Evolutionary conservation across 768 basidiomycete genomes (phyloP), one percentile per base, ranked within the genome.

Genomic region (Lyophyllum atratum): DNA sequence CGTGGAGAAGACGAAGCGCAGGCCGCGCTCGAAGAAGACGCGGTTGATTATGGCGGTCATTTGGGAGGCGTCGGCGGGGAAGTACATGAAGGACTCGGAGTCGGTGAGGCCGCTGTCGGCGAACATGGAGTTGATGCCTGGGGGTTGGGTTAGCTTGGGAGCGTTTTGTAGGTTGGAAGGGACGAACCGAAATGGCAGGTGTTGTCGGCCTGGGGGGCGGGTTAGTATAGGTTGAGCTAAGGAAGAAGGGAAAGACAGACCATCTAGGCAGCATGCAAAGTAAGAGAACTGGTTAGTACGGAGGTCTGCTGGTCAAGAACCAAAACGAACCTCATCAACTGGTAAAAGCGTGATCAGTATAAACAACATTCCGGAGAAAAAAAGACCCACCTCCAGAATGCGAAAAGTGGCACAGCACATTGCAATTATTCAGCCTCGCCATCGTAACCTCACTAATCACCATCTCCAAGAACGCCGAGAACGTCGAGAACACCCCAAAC

Each of bases 391-490:
- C 85, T 59, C 92, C 93, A 22, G 92, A 87, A 73, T 95, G 93
- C 22, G 92, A 93, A 76, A 93, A 95, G 74, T 95, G 93, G 65
- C 81, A 87, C 22, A 95, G 81, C 9, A 94, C 86, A 66, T 94
- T 95, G 78, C 90, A 90, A 64, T 89, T 80, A 72, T 95, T 95
- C 69, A 95, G 72, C 52, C 93, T 84, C n/a, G 93, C 93, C 93
- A 94, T 95, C 11, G 93, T 94, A 50, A 93, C 75, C 71, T 95
- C 93, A 4, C 91, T 93, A 52, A 95, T 72, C 48, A 90, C 78
- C 93, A 94, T 94, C 81, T 95, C 93, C 56, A 93, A 79, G 80
- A 95, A 95, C 3, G 93, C 92, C 48, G 89, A 90, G 76, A 95
- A 95, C 4, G 93, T 94, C 24, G 91, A 92, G 76, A 92, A 92